These are phyloP conservation scores for Eucalyptus marginata DNA, from an alignment of 345 rosid genomes.

Conservation along the genomic window DNA sequence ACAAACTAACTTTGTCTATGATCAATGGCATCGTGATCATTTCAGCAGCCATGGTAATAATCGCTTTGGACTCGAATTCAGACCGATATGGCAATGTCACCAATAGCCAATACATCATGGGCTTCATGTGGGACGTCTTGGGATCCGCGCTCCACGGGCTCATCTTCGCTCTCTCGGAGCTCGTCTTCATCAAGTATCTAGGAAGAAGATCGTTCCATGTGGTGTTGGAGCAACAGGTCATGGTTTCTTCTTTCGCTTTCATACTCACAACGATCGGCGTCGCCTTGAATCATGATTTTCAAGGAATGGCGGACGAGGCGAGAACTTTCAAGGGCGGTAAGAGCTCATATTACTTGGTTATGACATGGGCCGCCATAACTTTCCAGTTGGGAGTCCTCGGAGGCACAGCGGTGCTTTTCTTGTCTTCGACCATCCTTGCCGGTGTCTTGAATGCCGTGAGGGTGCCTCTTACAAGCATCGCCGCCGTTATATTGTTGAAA, in stretches of 20 bases:
- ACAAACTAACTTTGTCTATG: slow-evolving; percentile 53
- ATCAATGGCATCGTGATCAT: slow-evolving; percentile 57
- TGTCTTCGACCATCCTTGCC: slow-evolving; percentile 69
- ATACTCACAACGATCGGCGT: slow-evolving; percentile 62
- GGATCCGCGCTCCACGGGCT: slow-evolving; percentile 88
- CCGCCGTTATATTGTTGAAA: slow-evolving; percentile 61
- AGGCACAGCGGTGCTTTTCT: slow-evolving; percentile 51
- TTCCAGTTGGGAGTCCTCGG: slow-evolving; percentile 77
- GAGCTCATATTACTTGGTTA: slow-evolving; percentile 31
- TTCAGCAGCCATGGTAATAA: slow-evolving; percentile 53
- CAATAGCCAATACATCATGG: slow-evolving; percentile 45
- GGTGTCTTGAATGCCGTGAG: slow-evolving; percentile 85
- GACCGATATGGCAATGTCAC: slow-evolving; percentile 41
- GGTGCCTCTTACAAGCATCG: slow-evolving; percentile 71
- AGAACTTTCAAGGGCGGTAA: slow-evolving; percentile 39
- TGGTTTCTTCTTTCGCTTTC: slow-evolving; percentile 64
- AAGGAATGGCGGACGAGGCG: slow-evolving; percentile 37
- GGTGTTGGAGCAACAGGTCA: slow-evolving; percentile 75
- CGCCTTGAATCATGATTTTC: slow-evolving; percentile 36
- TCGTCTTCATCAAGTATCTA: slow-evolving; percentile 49
- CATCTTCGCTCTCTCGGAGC: slow-evolving; percentile 78
- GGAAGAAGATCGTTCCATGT: slow-evolving; percentile 80
- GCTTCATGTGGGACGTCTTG: slow-evolving; percentile 68
- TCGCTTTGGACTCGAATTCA: slow-evolving; percentile 71
- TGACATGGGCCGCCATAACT: slow-evolving; percentile 53